phyloP scores from a whole-genome alignment of 768 basidiomycete genomes.

The Tremella mesenterica region DNA sequence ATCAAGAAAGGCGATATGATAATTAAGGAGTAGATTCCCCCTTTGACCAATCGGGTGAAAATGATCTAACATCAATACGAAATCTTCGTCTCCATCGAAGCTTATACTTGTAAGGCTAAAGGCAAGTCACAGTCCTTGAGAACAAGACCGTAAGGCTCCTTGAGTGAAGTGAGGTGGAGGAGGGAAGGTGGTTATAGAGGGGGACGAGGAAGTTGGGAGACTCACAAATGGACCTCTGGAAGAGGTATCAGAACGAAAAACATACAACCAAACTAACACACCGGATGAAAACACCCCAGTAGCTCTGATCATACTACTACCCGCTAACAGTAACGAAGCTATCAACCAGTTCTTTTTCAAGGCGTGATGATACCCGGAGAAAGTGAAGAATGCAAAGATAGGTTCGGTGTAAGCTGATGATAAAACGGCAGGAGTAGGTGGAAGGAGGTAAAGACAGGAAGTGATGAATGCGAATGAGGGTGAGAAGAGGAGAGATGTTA shows the following conservation, averaged over 20 bases:
- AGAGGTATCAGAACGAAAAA: too few relatives aligned
- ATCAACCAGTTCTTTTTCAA: conserved; percentile 8
- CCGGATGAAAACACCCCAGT: conserved; percentile 32
- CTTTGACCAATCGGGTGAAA: too few relatives aligned
- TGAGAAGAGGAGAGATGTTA: conserved; percentile 52
- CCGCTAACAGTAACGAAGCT: conserved; percentile 21
- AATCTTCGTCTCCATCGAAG: too few relatives aligned
- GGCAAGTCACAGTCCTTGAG: too few relatives aligned
- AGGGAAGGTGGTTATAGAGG: too few relatives aligned
- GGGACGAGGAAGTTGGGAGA: too few relatives aligned
- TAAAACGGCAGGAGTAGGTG: conserved; percentile 67
- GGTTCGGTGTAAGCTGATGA: conserved; percentile 75
- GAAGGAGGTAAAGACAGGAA: conserved; percentile 61
- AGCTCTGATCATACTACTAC: conserved; percentile 28
- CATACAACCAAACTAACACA: conserved; percentile 17
- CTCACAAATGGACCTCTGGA: too few relatives aligned
- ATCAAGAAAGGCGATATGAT: conserved; percentile 59
- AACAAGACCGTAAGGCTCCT: too few relatives aligned
- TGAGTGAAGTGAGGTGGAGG: too few relatives aligned
- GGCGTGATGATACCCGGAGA: conserved; percentile 51
- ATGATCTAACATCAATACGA: too few relatives aligned
- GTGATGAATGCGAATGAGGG: conserved; percentile 58
- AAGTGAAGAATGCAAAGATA: conserved; percentile 73
- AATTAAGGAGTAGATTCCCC: conserved; percentile 48
- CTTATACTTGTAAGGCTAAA: too few relatives aligned